Base-by-base conservation (phyloP, 2,329 filamentous ascomycete genomes). In the Trichoderma atroviride region DNA sequence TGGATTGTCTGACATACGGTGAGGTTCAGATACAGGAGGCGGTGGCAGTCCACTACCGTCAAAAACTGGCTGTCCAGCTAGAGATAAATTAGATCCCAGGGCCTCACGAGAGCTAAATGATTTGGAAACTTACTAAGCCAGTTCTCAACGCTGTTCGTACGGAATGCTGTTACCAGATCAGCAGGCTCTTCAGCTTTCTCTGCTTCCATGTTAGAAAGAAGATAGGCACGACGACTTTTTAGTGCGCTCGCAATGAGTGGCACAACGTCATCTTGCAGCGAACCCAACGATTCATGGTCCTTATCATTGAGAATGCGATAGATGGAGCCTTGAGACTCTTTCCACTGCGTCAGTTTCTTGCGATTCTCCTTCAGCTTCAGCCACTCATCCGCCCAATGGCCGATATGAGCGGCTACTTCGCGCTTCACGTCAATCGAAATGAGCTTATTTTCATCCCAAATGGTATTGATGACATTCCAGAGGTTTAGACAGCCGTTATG, bases 401-500 rank as follows among this genome's bases (percentile, higher is more conserved):
- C 77, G 37, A 79, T 74, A 29, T 80, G 70, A 31, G 75, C 40
- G 19, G 77, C 74, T 55, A 71, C 64, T 27, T 73, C 71, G 47
- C 74, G 73, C 50, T 68, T 60, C 33, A 79, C 33, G 24, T 78
- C 77, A 2, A 70, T 64, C 16, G 74, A 66, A 40, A 82, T 78
- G 14, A 76, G 74, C 43, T 74, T 69, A 33, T 84, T 85, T 73
- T 85, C 82, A 19, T 78, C 76, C 52, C 73, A 75, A 1, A 86
- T 74, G 10, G 79, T 78, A 35, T 80, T 78, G 56, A 85, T 72
- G 40, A 86, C 78, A 31, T 82, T 82, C 80, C 81, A 84, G 14
- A 86, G 76, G 70, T 87, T 87, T 70, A 81, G 76, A 0, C 81
- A 82, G 9, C 85, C 85, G 14, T 80, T 77, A 43, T 78, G 59